phyloP scores from a whole-genome alignment of 1,284 basidiomycete species.

The Thecaphora thlaspeos region DNA sequence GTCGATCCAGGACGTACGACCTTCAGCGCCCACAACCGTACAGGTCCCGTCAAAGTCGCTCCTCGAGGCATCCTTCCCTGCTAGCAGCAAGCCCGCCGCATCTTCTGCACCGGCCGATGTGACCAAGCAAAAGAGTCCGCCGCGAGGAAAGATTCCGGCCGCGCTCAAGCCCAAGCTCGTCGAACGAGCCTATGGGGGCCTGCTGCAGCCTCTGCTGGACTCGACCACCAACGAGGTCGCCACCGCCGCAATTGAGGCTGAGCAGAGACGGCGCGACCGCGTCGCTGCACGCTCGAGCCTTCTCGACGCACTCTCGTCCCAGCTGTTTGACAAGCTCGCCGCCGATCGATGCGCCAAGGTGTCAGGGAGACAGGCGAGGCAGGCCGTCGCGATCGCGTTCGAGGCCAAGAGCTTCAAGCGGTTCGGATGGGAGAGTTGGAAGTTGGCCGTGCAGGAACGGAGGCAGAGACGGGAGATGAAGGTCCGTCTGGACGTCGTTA shows the following conservation, averaged over 20 bases:
- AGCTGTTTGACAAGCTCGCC: conserved; percentile 15
- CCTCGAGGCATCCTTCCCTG: too few relatives aligned
- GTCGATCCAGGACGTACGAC: too few relatives aligned
- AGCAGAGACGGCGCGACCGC: not conserved
- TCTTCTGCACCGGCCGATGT: too few relatives aligned
- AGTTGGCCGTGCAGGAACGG: conserved; percentile 10
- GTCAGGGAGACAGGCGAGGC: conserved; percentile 6
- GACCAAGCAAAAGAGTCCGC: too few relatives aligned
- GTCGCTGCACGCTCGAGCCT: not conserved
- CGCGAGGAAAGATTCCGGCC: too few relatives aligned
- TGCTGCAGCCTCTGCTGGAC: not conserved
- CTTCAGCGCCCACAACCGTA: too few relatives aligned
- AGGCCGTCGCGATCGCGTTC: conserved; percentile 16
- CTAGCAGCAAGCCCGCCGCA: too few relatives aligned
- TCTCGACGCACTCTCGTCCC: conserved; percentile 4
- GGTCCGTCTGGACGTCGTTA: conserved; percentile 12
- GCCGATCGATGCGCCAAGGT: conserved; percentile 5
- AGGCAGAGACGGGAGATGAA: conserved; percentile 14
- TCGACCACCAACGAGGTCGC: not conserved
- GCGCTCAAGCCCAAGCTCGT: not conserved
- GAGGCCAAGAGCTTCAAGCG: conserved; percentile 6
- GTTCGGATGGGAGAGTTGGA: conserved; percentile 14
- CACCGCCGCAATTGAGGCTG: not conserved
- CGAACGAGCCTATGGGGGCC: not conserved
- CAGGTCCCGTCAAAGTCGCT: too few relatives aligned